These are phyloP conservation scores for Euphrasia confusa DNA, from an alignment of 257 asterid genomes.

Conservation along the genomic window DNA sequence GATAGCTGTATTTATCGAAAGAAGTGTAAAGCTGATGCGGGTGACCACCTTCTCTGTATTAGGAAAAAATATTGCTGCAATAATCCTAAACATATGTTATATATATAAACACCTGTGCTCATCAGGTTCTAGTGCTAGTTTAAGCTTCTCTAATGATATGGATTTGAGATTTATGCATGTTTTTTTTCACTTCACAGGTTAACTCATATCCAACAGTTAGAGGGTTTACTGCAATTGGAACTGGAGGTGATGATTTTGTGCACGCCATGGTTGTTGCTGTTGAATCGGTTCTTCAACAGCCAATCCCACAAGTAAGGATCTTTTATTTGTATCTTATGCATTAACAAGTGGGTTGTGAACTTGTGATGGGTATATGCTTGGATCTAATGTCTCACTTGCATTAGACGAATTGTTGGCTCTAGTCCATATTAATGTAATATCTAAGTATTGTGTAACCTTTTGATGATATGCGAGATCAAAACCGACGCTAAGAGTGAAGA, in stretches of 20 bases:
- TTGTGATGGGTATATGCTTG: slow-evolving; percentile 10
- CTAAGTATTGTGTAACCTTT: too few relatives aligned
- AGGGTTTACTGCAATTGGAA: slow-evolving; percentile 94
- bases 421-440: too few relatives aligned
- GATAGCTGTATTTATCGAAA: too few relatives aligned
- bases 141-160: neutral
- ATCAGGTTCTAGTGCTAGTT: neutral
- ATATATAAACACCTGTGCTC: neutral
- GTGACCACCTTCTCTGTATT: too few relatives aligned
- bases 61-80: too few relatives aligned
- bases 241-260: slow-evolving; percentile 94
- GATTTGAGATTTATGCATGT: neutral
- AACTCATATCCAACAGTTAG: slow-evolving; percentile 81
- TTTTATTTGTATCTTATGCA: slow-evolving; percentile 5
- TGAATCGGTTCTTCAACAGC: slow-evolving; percentile 57
- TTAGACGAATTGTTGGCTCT: too few relatives aligned
- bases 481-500: too few relatives aligned
- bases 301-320: slow-evolving; percentile 42
- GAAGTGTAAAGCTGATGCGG: too few relatives aligned
- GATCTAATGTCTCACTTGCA: too few relatives aligned
- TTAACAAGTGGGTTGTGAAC: slow-evolving; percentile 8
- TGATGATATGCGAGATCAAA: too few relatives aligned
- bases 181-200: slow-evolving; percentile 37
- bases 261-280: slow-evolving; percentile 98
- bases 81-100: too few relatives aligned